phyloP scores from a whole-genome alignment of 2,329 filamentous ascomycete genomes.

The Cordyceps sp. region DNA sequence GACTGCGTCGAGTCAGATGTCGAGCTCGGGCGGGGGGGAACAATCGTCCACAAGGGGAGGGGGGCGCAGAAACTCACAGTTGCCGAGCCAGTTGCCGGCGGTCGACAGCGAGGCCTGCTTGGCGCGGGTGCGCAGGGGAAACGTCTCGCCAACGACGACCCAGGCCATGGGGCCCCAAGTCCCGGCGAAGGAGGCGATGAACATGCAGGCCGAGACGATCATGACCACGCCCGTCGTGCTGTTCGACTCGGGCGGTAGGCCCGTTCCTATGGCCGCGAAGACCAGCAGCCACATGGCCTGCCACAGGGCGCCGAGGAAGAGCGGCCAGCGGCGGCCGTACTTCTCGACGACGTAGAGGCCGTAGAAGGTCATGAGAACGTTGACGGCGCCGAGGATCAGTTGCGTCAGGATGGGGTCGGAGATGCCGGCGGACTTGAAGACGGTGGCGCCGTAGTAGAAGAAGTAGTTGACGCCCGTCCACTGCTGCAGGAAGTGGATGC shows the following conservation, averaged over 20 bases:
- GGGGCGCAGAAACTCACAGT: too few relatives aligned
- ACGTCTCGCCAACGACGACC: conserved; percentile 52
- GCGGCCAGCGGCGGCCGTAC: conserved; percentile 49
- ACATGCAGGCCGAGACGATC: conserved; percentile 59
- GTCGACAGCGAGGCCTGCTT: conserved; percentile 36
- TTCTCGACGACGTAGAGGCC: conserved; percentile 54
- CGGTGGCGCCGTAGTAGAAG: conserved; percentile 50
- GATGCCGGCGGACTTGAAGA: conserved; percentile 52
- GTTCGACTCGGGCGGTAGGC: conserved; percentile 28
- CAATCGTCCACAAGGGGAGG: too few relatives aligned
- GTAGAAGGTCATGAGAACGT: conserved; percentile 49
- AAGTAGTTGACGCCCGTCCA: conserved; percentile 53
- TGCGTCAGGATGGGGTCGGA: conserved; percentile 49
- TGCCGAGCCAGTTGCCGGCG: conserved; percentile 35
- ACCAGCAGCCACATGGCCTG: conserved; percentile 49
- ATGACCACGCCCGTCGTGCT: conserved; percentile 41
- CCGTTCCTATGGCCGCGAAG: conserved; percentile 39
- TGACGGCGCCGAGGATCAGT: conserved; percentile 52
- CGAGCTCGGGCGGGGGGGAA: too few relatives aligned
- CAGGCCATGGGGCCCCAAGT: conserved; percentile 58
- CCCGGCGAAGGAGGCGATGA: conserved; percentile 53
- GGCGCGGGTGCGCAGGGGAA: conserved; percentile 37
- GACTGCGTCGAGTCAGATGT: too few relatives aligned
- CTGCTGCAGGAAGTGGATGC: conserved; percentile 49
- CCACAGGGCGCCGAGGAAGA: conserved; percentile 51